Evolutionary conservation across 176 grass and related monocot species (phyloP).

Genomic region (Bolboschoenus planiculmis): DNA sequence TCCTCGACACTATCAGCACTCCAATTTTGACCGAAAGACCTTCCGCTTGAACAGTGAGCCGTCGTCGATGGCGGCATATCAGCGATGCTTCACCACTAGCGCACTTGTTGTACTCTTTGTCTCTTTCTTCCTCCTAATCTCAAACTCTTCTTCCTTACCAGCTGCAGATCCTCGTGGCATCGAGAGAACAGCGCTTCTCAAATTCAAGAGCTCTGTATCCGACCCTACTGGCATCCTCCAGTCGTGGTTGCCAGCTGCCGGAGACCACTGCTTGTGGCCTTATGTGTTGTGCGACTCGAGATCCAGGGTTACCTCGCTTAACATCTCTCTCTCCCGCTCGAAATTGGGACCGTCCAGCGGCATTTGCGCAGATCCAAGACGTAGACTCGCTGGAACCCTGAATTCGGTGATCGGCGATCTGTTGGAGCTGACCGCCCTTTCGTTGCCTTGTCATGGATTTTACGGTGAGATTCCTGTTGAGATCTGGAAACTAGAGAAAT

Average conservation of each 20-base stretch:
- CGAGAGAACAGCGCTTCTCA: constrained; percentile 59
- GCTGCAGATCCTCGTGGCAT: not conserved
- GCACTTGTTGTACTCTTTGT: constrained; percentile 2
- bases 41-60: constrained; percentile 24
- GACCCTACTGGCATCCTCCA: constrained; percentile 13
- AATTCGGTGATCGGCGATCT: constrained; percentile 40
- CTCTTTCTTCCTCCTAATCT: constrained; percentile 22
- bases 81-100: constrained; percentile 22
- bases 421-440: constrained; percentile 49
- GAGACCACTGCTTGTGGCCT: constrained; percentile 58
- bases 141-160: not conserved
- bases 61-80: constrained; percentile 42
- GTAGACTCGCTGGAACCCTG: constrained; percentile 32
- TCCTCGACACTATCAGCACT: constrained; percentile 14
- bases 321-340: constrained; percentile 20
- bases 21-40: not conserved
- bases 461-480: constrained; percentile 58
- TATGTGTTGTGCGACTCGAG: constrained; percentile 50
- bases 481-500: constrained; percentile 73
- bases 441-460: constrained; percentile 41
- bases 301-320: constrained; percentile 52
- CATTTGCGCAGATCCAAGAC: constrained; percentile 10
- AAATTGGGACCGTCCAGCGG: constrained; percentile 12
- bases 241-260: constrained; percentile 13
- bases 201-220: constrained; percentile 41